These are phyloP conservation scores for Lepiota venenata DNA, from an alignment of 768 basidiomycete species.

Conservation along the genomic window DNA sequence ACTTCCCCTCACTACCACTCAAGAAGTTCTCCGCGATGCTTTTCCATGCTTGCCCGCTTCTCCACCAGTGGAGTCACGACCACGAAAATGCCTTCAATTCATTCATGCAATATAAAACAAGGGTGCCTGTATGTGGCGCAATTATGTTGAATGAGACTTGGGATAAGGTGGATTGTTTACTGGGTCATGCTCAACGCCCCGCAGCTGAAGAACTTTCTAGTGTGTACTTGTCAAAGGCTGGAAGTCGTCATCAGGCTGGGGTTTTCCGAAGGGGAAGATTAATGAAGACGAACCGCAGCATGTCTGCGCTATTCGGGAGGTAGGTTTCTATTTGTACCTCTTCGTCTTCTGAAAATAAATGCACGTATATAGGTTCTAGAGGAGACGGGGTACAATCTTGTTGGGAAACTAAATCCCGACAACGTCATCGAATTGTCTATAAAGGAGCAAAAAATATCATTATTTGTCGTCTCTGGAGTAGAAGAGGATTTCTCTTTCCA, in stretches of 20 bases:
- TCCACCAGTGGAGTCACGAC: conserved; percentile 80
- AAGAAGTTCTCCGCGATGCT: conserved; percentile 93
- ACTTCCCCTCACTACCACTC: conserved; percentile 82
- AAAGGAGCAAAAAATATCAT: conserved; percentile 85
- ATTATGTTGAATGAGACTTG: conserved; percentile 90
- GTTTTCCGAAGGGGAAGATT: conserved; percentile 99
- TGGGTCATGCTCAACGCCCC: background rate
- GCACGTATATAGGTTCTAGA: conserved; percentile 73
- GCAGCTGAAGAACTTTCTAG: conserved; percentile 35
- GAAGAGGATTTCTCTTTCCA: conserved; percentile 87
- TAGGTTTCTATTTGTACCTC: conserved; percentile 31
- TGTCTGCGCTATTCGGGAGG: conserved; percentile 90
- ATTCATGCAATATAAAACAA: conserved; percentile 95
- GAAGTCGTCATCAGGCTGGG: conserved; percentile 96
- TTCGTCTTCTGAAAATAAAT: conserved; percentile 10
- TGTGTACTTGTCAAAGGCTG: conserved; percentile 98
- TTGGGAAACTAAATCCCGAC: conserved; percentile 57
- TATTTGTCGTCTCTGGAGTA: conserved; percentile 88
- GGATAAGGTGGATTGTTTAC: conserved; percentile 69
- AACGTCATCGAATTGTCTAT: conserved; percentile 84
- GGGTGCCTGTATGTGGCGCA: conserved; percentile 96
- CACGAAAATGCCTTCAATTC: conserved; percentile 83
- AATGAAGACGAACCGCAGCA: conserved; percentile 87
- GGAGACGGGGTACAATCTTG: conserved; percentile 93
- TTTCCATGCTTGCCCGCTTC: conserved; percentile 79